These are phyloP conservation scores for Spinacia oleracea DNA, from an alignment of 179 eudicot genomes.

Conservation along the genomic window DNA sequence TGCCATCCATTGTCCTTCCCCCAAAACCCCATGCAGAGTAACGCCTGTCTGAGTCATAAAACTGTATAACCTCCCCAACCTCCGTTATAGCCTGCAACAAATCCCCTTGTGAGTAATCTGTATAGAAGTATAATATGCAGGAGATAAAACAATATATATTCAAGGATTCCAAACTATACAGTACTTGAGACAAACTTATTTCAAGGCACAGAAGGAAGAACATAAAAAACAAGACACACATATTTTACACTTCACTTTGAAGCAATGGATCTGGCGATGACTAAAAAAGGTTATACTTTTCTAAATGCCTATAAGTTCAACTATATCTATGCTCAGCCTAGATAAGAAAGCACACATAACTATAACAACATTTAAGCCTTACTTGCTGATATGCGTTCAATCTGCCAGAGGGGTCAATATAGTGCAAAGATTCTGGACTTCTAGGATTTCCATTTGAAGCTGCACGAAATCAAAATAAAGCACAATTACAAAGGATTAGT, in stretches of 20 bases:
- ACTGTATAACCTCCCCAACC: constrained; percentile 90
- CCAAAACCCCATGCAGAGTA: constrained; percentile 98
- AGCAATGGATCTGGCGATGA: neutral
- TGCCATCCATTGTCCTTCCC: constrained; percentile 48
- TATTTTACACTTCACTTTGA: neutral
- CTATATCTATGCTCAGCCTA: neutral
- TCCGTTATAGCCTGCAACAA: constrained; percentile 69
- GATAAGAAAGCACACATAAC: neutral
- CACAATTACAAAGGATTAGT: neutral
- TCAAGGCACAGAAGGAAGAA: neutral
- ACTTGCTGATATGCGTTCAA: constrained; percentile 88
- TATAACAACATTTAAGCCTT: constrained; percentile 11
- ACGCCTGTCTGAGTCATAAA: constrained; percentile 76
- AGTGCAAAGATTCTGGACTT: constrained; percentile 65
- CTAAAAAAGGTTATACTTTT: neutral
- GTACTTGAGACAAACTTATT: neutral
- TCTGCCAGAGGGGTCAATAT: constrained; percentile 74
- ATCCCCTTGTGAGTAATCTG: neutral
- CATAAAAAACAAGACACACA: neutral
- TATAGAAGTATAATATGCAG: neutral
- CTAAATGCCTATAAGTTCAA: neutral
- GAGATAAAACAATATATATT: neutral
- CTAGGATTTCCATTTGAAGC: constrained; percentile 88
- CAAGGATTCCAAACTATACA: neutral
- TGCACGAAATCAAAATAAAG: constrained; percentile 25